These are phyloP conservation scores for Lathyrus tuberosus DNA, from an alignment of 306 rosid species.

Conservation along the genomic window DNA sequence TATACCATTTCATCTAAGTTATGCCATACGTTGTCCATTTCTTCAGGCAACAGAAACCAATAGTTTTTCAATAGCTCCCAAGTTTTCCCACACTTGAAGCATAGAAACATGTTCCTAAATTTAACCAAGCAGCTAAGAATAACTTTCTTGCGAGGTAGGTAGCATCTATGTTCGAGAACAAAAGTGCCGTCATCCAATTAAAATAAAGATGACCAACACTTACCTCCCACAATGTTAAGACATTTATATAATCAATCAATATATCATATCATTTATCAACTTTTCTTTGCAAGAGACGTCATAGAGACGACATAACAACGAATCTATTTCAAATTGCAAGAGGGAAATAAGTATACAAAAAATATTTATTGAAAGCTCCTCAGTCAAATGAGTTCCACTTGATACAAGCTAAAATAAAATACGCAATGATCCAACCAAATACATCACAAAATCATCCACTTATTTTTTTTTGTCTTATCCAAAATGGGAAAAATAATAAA, in stretches of 20 bases:
- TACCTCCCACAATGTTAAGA: neutral
- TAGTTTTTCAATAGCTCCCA: neutral
- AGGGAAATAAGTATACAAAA: neutral
- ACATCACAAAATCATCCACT: constrained; percentile 30
- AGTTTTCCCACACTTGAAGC: constrained; percentile 24
- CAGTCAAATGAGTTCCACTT: constrained; percentile 25
- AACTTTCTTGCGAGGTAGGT: constrained; percentile 2
- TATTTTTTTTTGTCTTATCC: constrained; percentile 23
- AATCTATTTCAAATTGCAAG: neutral
- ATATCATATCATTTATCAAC: neutral
- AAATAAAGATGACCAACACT: neutral
- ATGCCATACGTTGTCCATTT: constrained; percentile 34
- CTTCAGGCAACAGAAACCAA: constrained; percentile 17
- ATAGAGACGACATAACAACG: too few species aligned
- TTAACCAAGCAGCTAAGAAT: constrained; percentile 23
- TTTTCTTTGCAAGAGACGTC: neutral
- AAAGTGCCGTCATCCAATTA: too few species aligned
- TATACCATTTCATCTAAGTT: constrained; percentile 33
- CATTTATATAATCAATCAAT: neutral
- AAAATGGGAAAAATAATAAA: constrained; percentile 35
- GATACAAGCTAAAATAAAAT: constrained; percentile 21
- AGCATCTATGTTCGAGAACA: too few species aligned
- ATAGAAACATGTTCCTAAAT: constrained; percentile 20
- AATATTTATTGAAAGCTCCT: constrained; percentile 18
- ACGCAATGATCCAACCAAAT: constrained; percentile 6